Evolutionary conservation across 2,329 filamentous ascomycete genomes (phyloP), one percentile per base, ranked within the genome.

Genomic region (Aspergillus sp.): DNA sequence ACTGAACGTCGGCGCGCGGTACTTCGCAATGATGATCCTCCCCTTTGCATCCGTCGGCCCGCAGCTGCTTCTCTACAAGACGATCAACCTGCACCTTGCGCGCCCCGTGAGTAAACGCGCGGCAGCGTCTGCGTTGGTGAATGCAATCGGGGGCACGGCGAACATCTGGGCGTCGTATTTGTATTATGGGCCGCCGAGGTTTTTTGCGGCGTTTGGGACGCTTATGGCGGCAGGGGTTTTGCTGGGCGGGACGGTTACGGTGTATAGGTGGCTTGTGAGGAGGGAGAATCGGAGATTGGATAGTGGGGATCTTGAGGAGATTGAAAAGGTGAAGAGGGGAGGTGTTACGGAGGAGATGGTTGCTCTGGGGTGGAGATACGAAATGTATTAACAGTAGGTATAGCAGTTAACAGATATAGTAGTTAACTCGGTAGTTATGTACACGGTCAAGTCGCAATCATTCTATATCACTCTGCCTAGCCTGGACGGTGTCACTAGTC

Each of bases 261-360:
- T 69, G 8, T 78, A 78, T 53, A 69, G 74, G 15, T 75, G 72
- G 71, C 48, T 74, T 4, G 62, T 78, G 4, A 39, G 71, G 48
- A 70, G 74, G 2, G 75, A 78, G 59, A 78, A 78, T 62, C 67
- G 58, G 36, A 71, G 73, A 1, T 56, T 78, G 49, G 74, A 77
- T 42, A 74, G 74, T 0, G 73, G 70, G 3, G 67, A 75, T n/a
- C 66, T 66, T 1, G 68, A 63, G 3, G 38, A 71, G 53, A 71
- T 78, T 55, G 73, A 69, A 0, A 75, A 76, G 64, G 76, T 70
- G 4, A 66, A 75, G 15, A 76, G 72, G 53, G 73, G 73, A 3
- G 76, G 76, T 8, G 76, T 78, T 4, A 79, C 76, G 1, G 70
- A 75, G 48, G 75, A 79, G 60, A 78, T 78, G 76, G 67, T 78